Evolutionary conservation across 2,329 filamentous ascomycete species (phyloP).

Genomic region (Hansfordia pulvinata): DNA sequence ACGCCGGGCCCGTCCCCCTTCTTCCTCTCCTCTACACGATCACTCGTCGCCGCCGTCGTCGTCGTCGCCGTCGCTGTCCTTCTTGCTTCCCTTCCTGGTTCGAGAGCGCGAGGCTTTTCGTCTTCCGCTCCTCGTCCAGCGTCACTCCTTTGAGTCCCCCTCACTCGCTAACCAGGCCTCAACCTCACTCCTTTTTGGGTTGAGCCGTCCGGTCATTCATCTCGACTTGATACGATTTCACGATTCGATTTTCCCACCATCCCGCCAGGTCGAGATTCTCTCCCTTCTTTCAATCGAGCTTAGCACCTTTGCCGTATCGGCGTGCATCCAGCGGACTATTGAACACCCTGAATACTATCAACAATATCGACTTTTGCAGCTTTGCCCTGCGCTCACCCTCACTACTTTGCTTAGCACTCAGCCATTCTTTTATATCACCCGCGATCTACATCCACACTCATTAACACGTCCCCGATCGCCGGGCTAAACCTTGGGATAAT

Average conservation of each 20-base stretch:
- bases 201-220: slow-evolving; percentile 32
- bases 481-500: slow-evolving; percentile 6
- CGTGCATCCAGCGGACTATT: too few relatives aligned
- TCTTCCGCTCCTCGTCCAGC: slow-evolving; percentile 20
- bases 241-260: slow-evolving; percentile 13
- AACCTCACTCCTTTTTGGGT: slow-evolving; percentile 34
- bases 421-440: slow-evolving; percentile 10
- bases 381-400: too few relatives aligned
- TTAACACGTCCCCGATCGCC: too few relatives aligned
- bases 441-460: too few relatives aligned
- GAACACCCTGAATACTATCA: too few relatives aligned
- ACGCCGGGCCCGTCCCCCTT: slow-evolving; percentile 9
- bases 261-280: slow-evolving; percentile 15
- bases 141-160: slow-evolving; percentile 22
- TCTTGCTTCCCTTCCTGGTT: too few relatives aligned
- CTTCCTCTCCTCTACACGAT: slow-evolving; percentile 17
- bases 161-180: slow-evolving; percentile 20
- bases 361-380: slow-evolving; percentile 8
- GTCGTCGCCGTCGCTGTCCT: slow-evolving; percentile 14
- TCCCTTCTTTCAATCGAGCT: slow-evolving; percentile 17
- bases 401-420: slow-evolving; percentile 9
- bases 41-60: slow-evolving; percentile 20
- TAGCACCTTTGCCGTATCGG: too few relatives aligned
- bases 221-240: slow-evolving; percentile 11
- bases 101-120: too few relatives aligned